These are phyloP conservation scores for Bolboschoenus planiculmis DNA, from an alignment of 176 grass and related monocot species.

Conservation along the genomic window DNA sequence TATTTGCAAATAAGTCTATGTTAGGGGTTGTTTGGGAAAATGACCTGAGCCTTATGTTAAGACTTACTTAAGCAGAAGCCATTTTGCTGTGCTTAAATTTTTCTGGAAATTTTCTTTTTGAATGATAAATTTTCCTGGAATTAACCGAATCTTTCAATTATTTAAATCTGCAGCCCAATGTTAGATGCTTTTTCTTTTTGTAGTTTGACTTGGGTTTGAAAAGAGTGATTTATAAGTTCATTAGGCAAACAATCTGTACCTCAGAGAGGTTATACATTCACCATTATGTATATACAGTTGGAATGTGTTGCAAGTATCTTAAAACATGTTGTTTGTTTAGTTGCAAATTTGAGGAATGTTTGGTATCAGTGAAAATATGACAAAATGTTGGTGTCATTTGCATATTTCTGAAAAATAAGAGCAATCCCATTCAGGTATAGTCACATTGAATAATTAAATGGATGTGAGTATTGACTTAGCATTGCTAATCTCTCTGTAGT, in stretches of 20 bases:
- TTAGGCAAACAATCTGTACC: background rate
- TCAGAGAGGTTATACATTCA: background rate
- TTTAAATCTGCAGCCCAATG: background rate
- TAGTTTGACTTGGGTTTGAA: background rate
- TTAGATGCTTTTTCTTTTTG: background rate
- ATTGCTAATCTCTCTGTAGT: background rate
- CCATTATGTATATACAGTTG: background rate
- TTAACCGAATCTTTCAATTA: background rate
- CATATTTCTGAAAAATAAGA: background rate
- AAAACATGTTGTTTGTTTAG: background rate
- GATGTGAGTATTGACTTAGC: background rate
- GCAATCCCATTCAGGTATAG: background rate
- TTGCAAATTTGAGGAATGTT: background rate
- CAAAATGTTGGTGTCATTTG: background rate
- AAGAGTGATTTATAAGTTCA: background rate
- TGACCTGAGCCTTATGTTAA: background rate
- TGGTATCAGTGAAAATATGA: background rate
- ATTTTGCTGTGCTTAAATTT: background rate
- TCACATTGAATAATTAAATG: background rate
- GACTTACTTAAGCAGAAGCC: background rate
- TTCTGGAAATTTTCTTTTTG: background rate
- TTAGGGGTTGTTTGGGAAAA: background rate
- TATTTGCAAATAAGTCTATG: background rate
- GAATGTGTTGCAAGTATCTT: background rate
- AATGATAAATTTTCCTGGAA: background rate